Evolutionary conservation across 2,329 filamentous ascomycete genomes (phyloP).

Genomic region (Aspergillus sp.): DNA sequence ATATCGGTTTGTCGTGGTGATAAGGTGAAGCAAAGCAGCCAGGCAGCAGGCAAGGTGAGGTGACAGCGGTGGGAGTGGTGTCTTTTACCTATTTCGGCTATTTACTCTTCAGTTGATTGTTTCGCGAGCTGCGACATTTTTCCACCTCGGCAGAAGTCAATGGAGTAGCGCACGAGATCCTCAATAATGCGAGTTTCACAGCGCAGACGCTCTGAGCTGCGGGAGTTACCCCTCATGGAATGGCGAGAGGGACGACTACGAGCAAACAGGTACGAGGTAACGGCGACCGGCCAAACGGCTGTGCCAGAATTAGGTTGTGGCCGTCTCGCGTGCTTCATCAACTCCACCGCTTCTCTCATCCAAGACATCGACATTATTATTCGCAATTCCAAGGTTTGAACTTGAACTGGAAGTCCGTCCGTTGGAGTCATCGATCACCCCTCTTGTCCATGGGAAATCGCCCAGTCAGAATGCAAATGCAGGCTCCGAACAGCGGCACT

Average conservation of each 20-base stretch:
- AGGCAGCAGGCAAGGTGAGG: neutral
- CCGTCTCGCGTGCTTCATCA: slow-evolving; percentile 15
- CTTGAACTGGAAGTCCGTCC: neutral
- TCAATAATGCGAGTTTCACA: neutral
- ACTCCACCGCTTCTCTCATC: slow-evolving; percentile 7
- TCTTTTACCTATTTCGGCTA: neutral
- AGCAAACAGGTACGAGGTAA: neutral
- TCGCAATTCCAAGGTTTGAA: neutral
- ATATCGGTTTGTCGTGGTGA: neutral
- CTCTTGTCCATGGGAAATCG: slow-evolving; percentile 2
- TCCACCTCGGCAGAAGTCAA: neutral
- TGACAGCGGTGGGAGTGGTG: neutral
- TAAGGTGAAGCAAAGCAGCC: neutral
- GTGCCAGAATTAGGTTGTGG: slow-evolving; percentile 13
- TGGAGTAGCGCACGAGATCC: neutral
- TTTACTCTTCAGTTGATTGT: neutral
- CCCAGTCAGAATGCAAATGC: slow-evolving; percentile 9
- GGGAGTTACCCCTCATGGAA: slow-evolving; percentile 1
- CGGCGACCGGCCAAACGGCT: neutral
- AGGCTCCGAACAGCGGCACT: slow-evolving; percentile 12
- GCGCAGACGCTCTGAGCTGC: neutral
- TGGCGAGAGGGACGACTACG: neutral
- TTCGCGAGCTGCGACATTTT: neutral
- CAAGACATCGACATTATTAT: neutral
- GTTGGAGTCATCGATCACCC: neutral